Evolutionary conservation across 75 land plant genomes (phyloP).

Genomic region (Larix kaempferi): DNA sequence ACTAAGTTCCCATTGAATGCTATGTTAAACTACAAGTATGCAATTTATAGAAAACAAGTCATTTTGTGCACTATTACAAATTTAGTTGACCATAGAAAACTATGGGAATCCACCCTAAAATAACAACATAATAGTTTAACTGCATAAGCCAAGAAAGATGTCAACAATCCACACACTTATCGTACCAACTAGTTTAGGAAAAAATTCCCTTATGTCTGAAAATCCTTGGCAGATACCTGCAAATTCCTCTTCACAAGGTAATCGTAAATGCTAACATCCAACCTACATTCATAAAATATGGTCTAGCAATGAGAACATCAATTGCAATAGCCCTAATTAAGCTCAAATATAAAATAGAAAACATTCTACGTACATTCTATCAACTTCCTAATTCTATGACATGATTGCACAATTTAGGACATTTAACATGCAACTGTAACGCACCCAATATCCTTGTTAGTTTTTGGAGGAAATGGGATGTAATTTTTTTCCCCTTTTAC

Average conservation of each 20-base stretch:
- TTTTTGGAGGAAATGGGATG: too few species aligned
- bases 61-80: neutral
- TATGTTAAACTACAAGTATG: too few species aligned
- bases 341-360: neutral
- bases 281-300: slow-evolving; percentile 28
- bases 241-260: slow-evolving; percentile 84
- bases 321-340: neutral
- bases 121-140: neutral
- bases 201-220: too few species aligned
- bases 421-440: too few species aligned
- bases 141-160: too few species aligned
- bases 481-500: too few species aligned
- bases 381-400: slow-evolving; percentile 72
- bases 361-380: slow-evolving; percentile 43
- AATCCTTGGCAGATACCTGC: slow-evolving; percentile 81
- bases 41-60: neutral
- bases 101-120: neutral
- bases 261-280: slow-evolving; percentile 92
- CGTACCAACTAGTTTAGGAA: too few species aligned
- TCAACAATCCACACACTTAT: too few species aligned
- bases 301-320: neutral
- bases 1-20: neutral
- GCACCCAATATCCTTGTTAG: too few species aligned
- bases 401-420: too few species aligned
- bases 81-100: neutral